A percentile compares a stretch with the other conserved stretches of the same genome.
These are phyloP conservation scores for Skeletonema potamos DNA, from an alignment of 108 stramenopile genomes.

Conservation along the genomic window DNA sequence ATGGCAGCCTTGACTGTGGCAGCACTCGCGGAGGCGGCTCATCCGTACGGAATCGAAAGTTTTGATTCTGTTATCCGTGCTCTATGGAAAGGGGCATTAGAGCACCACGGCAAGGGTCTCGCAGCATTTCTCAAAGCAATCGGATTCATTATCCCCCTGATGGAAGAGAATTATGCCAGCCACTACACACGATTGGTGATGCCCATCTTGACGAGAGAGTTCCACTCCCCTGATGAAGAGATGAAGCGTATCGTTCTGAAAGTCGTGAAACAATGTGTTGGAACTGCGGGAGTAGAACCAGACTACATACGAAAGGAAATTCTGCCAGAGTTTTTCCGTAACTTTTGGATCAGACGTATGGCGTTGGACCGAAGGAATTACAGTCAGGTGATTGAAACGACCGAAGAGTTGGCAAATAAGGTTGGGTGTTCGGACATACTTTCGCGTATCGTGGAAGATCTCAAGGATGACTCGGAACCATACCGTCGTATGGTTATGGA, in stretches of 20 bases:
- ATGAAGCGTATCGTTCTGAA: constrained; percentile 99
- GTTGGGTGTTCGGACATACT: constrained; percentile 96
- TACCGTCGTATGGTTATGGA: constrained; percentile 99
- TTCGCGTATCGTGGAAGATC: constrained; percentile 95
- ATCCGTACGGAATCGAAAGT: constrained; percentile 99
- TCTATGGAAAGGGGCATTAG: constrained; percentile 97
- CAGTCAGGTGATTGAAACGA: constrained; percentile 97
- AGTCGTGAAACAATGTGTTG: constrained; percentile 99
- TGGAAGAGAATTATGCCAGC: constrained; percentile 99
- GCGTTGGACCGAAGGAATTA: constrained; percentile 97
- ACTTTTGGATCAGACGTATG: constrained; percentile 99
- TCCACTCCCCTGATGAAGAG: constrained; percentile 94
- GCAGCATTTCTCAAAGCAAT: constrained; percentile 99
- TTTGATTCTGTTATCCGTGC: constrained; percentile 98
- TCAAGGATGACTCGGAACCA: constrained; percentile 99
- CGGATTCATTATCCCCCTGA: constrained; percentile 97
- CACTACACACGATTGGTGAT: constrained; percentile 98
- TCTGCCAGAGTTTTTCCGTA: constrained; percentile 95
- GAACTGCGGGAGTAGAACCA: constrained; percentile 97
- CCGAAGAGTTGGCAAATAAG: constrained; percentile 98
- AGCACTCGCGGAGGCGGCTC: constrained; percentile 95
- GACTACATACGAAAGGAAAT: constrained; percentile 97
- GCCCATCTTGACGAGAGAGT: constrained; percentile 97
- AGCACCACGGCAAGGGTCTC: constrained; percentile 96
- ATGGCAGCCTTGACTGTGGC: constrained; percentile 97